Evolutionary conservation across 2,329 filamentous ascomycete species (phyloP).

Genomic region (Pyrenochaeta sp.): DNA sequence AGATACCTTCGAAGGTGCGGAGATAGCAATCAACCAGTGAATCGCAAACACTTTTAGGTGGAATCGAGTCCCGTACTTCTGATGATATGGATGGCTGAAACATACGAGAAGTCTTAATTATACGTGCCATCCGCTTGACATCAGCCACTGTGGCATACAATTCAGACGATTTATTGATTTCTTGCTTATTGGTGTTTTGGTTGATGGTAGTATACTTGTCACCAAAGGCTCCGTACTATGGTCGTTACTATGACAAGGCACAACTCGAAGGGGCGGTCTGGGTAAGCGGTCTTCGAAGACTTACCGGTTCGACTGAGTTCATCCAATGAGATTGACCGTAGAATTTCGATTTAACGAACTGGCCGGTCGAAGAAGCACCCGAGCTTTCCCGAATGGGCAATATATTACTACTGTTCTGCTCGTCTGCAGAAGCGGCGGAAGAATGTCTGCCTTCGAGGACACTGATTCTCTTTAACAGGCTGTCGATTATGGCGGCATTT

Average conservation of each 20-base stretch:
- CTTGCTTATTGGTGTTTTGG: constrained; percentile 50
- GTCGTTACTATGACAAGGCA: not conserved
- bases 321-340: constrained; percentile 65
- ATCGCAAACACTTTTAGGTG: constrained; percentile 56
- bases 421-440: not conserved
- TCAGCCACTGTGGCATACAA: constrained; percentile 29
- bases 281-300: constrained; percentile 24
- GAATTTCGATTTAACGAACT: constrained; percentile 60
- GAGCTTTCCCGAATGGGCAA: not conserved
- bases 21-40: constrained; percentile 61
- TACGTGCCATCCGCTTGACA: constrained; percentile 63
- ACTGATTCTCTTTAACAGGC: constrained; percentile 8
- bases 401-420: not conserved
- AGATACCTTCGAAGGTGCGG: constrained; percentile 57
- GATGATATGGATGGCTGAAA: constrained; percentile 55
- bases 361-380: not conserved
- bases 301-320: constrained; percentile 38
- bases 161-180: constrained; percentile 34
- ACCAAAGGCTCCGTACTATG: constrained; percentile 29
- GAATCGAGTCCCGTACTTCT: constrained; percentile 54
- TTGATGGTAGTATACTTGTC: constrained; percentile 36
- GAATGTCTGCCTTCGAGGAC: constrained; percentile 10
- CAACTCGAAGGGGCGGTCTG: not conserved
- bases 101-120: constrained; percentile 58
- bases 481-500: constrained; percentile 6